Evolutionary conservation across 2,329 filamentous ascomycete genomes (phyloP).

Genomic region (Cercospora citrullina): DNA sequence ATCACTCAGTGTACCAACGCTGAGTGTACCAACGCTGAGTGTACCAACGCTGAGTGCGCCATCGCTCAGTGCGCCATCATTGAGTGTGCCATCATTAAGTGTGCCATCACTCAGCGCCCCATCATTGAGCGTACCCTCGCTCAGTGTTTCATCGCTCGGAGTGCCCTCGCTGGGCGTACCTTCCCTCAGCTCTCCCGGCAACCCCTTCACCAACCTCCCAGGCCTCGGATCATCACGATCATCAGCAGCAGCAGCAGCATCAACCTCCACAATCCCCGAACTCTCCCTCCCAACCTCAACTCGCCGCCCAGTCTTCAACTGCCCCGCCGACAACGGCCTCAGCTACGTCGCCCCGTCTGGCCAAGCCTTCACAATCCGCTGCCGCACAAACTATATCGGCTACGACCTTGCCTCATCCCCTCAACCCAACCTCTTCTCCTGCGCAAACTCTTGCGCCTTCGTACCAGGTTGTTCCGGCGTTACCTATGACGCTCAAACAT

Average conservation of each 20-base stretch:
- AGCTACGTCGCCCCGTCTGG: slow-evolving; percentile 29
- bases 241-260: neutral
- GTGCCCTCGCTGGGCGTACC: neutral
- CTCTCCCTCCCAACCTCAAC: slow-evolving; percentile 26
- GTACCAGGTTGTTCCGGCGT: slow-evolving; percentile 26
- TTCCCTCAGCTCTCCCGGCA: slow-evolving; percentile 4
- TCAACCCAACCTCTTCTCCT: slow-evolving; percentile 27
- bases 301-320: slow-evolving; percentile 23
- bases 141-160: neutral
- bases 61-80: neutral
- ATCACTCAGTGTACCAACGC: neutral
- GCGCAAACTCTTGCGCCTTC: slow-evolving; percentile 28
- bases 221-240: neutral
- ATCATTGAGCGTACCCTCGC: neutral
- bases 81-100: neutral
- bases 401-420: slow-evolving; percentile 17
- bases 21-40: neutral
- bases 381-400: slow-evolving; percentile 24
- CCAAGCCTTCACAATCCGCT: slow-evolving; percentile 30
- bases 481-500: slow-evolving; percentile 18
- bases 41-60: neutral
- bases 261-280: neutral
- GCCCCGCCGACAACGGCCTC: slow-evolving; percentile 31
- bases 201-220: slow-evolving; percentile 6
- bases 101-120: neutral